Evolutionary conservation across 1,139 yeast species (phyloP), one percentile per base, ranked within the genome.

Genomic region (Petasospora rhodanensis): DNA sequence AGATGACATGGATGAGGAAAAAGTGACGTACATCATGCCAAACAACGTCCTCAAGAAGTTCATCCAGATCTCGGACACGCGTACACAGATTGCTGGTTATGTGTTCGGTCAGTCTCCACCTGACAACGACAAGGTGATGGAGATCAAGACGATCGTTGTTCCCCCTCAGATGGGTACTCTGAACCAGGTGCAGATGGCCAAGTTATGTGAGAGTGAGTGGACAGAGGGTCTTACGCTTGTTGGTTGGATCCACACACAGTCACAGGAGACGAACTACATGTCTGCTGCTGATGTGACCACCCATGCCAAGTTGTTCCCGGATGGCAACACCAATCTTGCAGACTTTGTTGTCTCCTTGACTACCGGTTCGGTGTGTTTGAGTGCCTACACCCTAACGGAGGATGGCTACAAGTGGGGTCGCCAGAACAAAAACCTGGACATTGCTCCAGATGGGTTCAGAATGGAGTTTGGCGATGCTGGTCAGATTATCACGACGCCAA

Each of bases 91-190:
- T 27, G 96, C 84, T 21, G 98, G 84, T 0, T 77, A 70, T 37
- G 51, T 91, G 14, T 91, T 73, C 56, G 98, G 98, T 12, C 56
- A 59, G 12, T 76, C 94, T 0, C 93, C 95, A 0, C 54, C 55
- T 0, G 95, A 80, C 42, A 81, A 81, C 47, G 58, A 66, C 5
- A 76, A 73, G 40, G 79, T 91, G 32, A 84, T 84, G 54, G 97
- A 91, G 58, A 72, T 91, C 28, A 69, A 68, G 38, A 75, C 79
- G 19, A 70, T 91, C 40, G 95, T 77, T 0, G 55, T 93, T 50
- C 83, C 86, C 6, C 98, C 98, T 0, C 99, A 91, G 57, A 64
- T 89, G 28, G 97, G 96, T 3, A 79, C 73, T 40, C 65, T 72
- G 22, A 77, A 73, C 43, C 65, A 76, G 3, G 77, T 87, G 10